A percentile compares a stretch with the other conserved stretches of the same genome.
Evolutionary conservation across 2,329 filamentous ascomycete species (phyloP).

Genomic region (Paraconiothyrium sp.): DNA sequence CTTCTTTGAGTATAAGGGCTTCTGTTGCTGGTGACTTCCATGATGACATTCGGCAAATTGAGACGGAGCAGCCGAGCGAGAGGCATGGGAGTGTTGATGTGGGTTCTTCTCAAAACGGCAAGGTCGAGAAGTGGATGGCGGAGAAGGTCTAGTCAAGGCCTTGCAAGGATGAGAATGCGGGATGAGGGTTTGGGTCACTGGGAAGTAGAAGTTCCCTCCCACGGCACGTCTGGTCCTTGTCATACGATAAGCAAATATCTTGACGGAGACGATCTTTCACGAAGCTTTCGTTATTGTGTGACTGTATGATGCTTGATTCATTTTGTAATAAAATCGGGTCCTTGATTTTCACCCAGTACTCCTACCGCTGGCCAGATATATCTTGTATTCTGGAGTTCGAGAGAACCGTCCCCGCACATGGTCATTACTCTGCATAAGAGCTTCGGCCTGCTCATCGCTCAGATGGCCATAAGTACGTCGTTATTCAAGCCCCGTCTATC

Average conservation of each 20-base stretch:
- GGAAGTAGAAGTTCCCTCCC: neutral
- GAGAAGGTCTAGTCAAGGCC: neutral
- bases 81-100: neutral
- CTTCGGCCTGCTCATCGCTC: slow-evolving; percentile 40
- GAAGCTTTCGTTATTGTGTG: neutral
- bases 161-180: neutral
- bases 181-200: neutral
- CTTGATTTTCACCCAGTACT: slow-evolving; percentile 13
- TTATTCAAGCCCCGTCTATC: slow-evolving; percentile 14
- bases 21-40: neutral
- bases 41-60: neutral
- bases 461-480: slow-evolving; percentile 26
- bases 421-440: slow-evolving; percentile 25
- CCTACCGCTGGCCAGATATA: slow-evolving; percentile 8
- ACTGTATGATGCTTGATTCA: slow-evolving; percentile 9
- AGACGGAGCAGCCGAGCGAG: neutral
- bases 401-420: slow-evolving; percentile 10
- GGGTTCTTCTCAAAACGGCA: neutral
- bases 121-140: neutral
- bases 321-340: slow-evolving; percentile 18
- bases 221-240: too few species aligned
- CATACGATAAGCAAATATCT: neutral
- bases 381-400: slow-evolving; percentile 12
- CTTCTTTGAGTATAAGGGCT: neutral
- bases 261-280: neutral